These are phyloP conservation scores for Aegilops bicornis DNA, from an alignment of 176 grass and related monocot genomes.

Conservation along the genomic window DNA sequence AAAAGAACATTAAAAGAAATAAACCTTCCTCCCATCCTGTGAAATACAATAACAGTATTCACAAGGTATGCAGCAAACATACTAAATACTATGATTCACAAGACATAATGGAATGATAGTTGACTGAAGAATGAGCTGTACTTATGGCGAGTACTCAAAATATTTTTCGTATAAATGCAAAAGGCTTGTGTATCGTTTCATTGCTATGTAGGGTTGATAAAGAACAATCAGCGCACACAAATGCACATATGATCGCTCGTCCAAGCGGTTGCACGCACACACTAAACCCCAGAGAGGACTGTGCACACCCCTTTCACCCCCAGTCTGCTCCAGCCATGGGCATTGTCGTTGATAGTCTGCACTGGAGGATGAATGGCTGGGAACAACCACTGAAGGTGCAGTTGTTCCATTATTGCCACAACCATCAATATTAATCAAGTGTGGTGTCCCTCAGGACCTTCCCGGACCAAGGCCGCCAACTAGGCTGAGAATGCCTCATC, in stretches of 20 bases:
- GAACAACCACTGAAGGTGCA: not conserved
- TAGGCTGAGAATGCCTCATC: not conserved
- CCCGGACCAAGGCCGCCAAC: not conserved
- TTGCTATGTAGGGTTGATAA: not conserved
- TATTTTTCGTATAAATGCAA: not conserved
- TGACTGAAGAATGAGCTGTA: not conserved
- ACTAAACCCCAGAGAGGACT: not conserved
- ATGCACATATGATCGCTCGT: not conserved
- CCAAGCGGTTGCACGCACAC: not conserved
- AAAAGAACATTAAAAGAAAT: not conserved
- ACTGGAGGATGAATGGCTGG: not conserved
- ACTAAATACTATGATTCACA: not conserved
- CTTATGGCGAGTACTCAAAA: not conserved
- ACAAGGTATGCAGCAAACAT: not conserved
- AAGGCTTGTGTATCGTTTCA: not conserved
- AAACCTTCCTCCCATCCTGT: not conserved
- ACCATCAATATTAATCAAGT: not conserved
- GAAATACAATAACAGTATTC: not conserved
- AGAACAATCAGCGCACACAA: not conserved
- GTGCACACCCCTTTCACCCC: not conserved
- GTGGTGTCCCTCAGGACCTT: not conserved
- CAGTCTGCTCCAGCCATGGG: too few species aligned
- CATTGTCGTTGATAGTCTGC: too few species aligned
- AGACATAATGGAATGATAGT: not conserved
- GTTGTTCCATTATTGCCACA: not conserved